Evolutionary conservation across 495 filamentous ascomycete genomes (phyloP).

Genomic region (Hypoxylon rickii): DNA sequence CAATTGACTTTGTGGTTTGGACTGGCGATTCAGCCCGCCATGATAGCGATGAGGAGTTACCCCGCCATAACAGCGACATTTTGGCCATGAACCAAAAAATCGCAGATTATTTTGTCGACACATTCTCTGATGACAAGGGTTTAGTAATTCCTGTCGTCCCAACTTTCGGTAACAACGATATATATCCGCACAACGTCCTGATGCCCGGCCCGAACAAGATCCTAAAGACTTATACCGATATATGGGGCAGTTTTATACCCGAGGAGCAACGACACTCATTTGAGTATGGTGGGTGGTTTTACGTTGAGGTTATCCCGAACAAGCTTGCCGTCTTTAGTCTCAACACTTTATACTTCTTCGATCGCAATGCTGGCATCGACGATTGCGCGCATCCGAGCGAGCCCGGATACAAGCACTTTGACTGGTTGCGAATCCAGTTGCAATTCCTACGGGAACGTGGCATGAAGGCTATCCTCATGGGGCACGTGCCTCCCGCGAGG

Average conservation of each 20-base stretch:
- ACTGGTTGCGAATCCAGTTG: conserved; percentile 94
- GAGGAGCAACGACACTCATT: conserved; percentile 92
- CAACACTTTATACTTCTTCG: conserved; percentile 96
- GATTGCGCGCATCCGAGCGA: conserved; percentile 78
- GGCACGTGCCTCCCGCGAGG: conserved; percentile 90
- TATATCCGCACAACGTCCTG: conserved; percentile 96
- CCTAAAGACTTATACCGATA: conserved; percentile 69
- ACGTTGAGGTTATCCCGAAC: conserved; percentile 85
- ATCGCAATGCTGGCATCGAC: conserved; percentile 88
- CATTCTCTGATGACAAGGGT: conserved; percentile 65
- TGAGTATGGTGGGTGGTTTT: conserved; percentile 91
- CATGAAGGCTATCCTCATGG: conserved; percentile 94
- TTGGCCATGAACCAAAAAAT: conserved; percentile 73
- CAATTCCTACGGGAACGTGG: conserved; percentile 77
- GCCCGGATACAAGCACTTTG: conserved; percentile 91
- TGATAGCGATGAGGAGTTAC: conserved; percentile 86
- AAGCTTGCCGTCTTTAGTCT: conserved; percentile 89
- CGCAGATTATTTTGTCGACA: conserved; percentile 72
- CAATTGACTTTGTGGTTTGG: conserved; percentile 96
- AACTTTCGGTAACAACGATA: conserved; percentile 95
- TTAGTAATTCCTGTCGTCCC: conserved; percentile 82
- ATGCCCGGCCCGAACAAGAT: conserved; percentile 81
- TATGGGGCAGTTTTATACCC: conserved; percentile 89
- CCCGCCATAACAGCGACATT: conserved; percentile 75
- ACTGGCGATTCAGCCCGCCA: conserved; percentile 95